Percentiles rank a stretch among this genome's conserved stretches.
Evolutionary conservation across 2,329 filamentous ascomycete genomes (phyloP).

Genomic region (Diaporthe australafricana): DNA sequence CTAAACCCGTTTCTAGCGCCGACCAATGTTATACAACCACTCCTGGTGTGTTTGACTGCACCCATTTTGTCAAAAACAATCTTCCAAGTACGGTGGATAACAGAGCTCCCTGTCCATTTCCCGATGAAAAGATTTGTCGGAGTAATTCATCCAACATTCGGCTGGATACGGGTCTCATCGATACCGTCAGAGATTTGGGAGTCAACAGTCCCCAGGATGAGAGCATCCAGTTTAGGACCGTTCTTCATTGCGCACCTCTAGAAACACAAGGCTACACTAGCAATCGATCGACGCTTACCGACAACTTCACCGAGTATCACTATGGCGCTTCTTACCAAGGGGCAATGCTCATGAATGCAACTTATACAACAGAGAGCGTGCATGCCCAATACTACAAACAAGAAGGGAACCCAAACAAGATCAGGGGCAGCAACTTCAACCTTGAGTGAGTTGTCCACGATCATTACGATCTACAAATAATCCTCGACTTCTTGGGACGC

Average conservation of each 20-base stretch:
- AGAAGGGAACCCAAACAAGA: neutral
- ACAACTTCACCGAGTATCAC: constrained; percentile 26
- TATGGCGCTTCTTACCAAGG: neutral
- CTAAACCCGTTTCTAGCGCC: neutral
- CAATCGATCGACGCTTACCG: neutral
- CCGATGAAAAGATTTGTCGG: constrained; percentile 27
- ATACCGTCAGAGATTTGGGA: constrained; percentile 39
- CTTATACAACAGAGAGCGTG: neutral
- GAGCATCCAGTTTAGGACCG: constrained; percentile 31
- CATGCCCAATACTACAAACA: neutral
- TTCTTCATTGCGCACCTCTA: constrained; percentile 30
- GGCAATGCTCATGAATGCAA: neutral
- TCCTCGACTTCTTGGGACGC: neutral
- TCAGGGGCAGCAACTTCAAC: neutral
- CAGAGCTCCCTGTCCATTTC: constrained; percentile 40
- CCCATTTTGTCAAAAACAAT: neutral
- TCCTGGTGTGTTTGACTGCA: constrained; percentile 17
- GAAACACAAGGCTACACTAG: constrained; percentile 13
- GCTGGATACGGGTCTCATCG: constrained; percentile 38
- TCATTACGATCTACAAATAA: too few relatives aligned
- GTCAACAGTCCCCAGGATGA: constrained; percentile 39
- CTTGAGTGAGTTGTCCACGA: too few relatives aligned
- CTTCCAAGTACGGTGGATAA: neutral
- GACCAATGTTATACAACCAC: constrained; percentile 34
- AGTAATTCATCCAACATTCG: constrained; percentile 19